Percentiles rank a stretch among this genome's conserved stretches.
Conservation (phyloP, 139 green algal genomes). For the Picochlorum costavermella region DNA sequence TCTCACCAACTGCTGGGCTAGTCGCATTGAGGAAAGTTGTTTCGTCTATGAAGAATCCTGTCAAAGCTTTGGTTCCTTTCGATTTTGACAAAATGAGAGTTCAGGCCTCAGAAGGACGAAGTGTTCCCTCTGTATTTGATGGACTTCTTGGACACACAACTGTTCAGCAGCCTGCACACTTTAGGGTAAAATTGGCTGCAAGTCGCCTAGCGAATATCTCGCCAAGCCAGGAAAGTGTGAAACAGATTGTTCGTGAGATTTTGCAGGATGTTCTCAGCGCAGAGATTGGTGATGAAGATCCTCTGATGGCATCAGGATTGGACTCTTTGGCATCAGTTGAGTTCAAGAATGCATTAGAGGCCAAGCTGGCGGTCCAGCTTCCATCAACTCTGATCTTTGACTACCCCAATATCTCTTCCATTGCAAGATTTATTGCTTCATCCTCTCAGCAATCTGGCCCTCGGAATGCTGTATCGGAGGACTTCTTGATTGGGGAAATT, state of each 20-base stretch:
- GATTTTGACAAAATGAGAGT: slow-evolving; percentile 1
- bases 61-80: slow-evolving; percentile 23
- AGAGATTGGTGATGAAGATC: slow-evolving; percentile 8
- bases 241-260: slow-evolving; percentile 17
- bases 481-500: neutral
- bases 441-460: slow-evolving; percentile 9
- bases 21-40: neutral
- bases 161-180: neutral
- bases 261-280: slow-evolving; percentile 18
- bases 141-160: neutral
- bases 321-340: slow-evolving; percentile 43
- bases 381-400: slow-evolving; percentile 49
- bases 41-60: neutral
- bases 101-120: neutral
- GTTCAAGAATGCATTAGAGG: slow-evolving; percentile 20
- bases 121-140: neutral
- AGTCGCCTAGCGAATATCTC: neutral
- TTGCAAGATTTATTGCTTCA: slow-evolving; percentile 28
- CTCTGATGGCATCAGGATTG: slow-evolving; percentile 51
- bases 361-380: slow-evolving; percentile 29
- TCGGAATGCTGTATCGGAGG: neutral
- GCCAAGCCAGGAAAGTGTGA: too few species aligned
- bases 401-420: slow-evolving; percentile 37
- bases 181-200: neutral
- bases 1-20: slow-evolving; percentile 23